Percentiles rank a stretch among this genome's conserved stretches.
Conservation (phyloP, 148 eudicot genomes). For the Amaranthus palmeri region DNA sequence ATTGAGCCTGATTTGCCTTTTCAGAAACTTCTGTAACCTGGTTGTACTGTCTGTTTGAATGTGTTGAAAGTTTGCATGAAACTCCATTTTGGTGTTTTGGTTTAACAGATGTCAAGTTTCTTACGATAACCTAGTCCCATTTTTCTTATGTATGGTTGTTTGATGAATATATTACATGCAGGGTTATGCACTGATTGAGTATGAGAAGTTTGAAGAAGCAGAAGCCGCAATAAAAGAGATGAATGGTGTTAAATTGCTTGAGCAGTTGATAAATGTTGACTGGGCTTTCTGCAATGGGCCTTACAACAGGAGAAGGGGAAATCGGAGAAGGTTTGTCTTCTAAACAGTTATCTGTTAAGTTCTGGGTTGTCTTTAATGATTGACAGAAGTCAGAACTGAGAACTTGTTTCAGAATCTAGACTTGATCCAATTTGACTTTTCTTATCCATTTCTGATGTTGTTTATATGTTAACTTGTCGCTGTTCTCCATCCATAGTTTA, state of each 20-base stretch:
- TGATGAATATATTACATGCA: constrained; percentile 27
- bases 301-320: constrained; percentile 40
- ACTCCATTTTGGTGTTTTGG: not conserved
- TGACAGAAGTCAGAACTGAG: no score
- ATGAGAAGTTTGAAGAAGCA: constrained; percentile 64
- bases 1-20: not conserved
- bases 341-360: not conserved
- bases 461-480: no score
- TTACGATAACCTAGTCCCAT: not conserved
- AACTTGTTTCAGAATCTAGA: no score
- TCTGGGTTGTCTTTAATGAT: no score
- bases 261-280: constrained; percentile 63
- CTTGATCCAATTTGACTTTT: no score
- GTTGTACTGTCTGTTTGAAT: not conserved
- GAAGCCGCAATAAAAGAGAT: constrained; percentile 52
- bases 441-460: no score
- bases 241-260: constrained; percentile 73
- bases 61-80: not conserved
- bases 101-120: not conserved
- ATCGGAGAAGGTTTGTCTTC: constrained; percentile 53
- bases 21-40: not conserved
- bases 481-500: no score
- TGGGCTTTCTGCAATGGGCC: constrained; percentile 98
- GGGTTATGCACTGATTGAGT: constrained; percentile 97
- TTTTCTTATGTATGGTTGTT: constrained; percentile 12